Conservation (phyloP, 116 monocot genomes). For the Posidonia oceanica region DNA sequence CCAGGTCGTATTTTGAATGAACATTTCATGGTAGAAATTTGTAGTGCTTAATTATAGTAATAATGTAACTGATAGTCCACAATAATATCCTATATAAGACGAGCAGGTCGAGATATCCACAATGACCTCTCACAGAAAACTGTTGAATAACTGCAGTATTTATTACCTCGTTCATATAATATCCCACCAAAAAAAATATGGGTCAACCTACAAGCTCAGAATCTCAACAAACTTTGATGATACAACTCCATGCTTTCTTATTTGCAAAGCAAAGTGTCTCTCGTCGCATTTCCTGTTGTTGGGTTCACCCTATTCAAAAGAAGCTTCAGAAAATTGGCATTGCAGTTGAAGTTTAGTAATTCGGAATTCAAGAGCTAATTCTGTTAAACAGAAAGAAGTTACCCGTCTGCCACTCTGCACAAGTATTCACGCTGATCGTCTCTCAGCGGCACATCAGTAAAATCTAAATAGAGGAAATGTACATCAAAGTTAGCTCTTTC, state of each 20-base stretch:
- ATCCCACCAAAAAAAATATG: not conserved
- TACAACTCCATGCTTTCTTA: constrained; percentile 12
- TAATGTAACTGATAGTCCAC: no score
- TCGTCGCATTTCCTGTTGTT: constrained; percentile 77
- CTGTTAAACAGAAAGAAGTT: constrained; percentile 5
- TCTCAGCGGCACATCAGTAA: constrained; percentile 87
- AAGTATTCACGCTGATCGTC: constrained; percentile 87
- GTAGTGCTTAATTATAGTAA: no score
- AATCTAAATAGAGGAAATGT: constrained; percentile 32
- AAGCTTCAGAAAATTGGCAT: not conserved
- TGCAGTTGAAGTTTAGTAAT: not conserved
- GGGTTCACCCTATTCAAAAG: constrained; percentile 48
- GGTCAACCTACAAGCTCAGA: no score
- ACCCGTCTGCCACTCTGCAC: constrained; percentile 89
- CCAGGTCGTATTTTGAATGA: no score
- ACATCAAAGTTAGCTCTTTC: not conserved
- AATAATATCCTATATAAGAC: no score
- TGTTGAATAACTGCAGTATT: no score
- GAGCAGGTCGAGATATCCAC: no score
- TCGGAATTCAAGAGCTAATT: not conserved
- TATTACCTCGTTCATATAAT: no score
- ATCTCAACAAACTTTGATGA: not conserved
- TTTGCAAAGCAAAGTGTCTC: constrained; percentile 65
- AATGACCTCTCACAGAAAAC: no score
- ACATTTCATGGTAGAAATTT: no score